phyloP scores from a whole-genome alignment of 225 moss, liverwort and hornwort species.

The Pseudoscleropodium purum region DNA sequence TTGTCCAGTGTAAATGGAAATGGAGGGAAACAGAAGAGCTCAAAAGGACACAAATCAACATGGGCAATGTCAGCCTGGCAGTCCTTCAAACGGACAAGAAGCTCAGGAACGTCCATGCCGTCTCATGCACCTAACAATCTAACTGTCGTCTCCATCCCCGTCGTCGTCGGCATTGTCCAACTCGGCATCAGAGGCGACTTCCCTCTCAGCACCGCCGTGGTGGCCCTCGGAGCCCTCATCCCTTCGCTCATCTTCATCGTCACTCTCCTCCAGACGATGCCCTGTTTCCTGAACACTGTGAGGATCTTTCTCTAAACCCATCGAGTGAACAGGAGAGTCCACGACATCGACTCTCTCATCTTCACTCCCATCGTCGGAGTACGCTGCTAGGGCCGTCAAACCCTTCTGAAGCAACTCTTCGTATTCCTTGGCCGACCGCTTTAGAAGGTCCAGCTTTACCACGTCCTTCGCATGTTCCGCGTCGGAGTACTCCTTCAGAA shows the following conservation, averaged over 20 bases:
- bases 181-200: conserved; percentile 35
- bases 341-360: conserved; percentile 33
- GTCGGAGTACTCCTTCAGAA: conserved; percentile 8
- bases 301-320: conserved; percentile 25
- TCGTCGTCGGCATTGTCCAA: conserved; percentile 41
- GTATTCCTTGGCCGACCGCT: conserved; percentile 17
- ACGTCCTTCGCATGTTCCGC: conserved; percentile 25
- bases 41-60: conserved; percentile 9
- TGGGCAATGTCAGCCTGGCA: not conserved
- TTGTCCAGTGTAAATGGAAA: conserved; percentile 5
- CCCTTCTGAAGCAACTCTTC: conserved; percentile 22
- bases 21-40: conserved; percentile 11
- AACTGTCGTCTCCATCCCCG: conserved; percentile 40
- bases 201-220: conserved; percentile 23
- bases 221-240: conserved; percentile 42
- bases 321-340: conserved; percentile 38
- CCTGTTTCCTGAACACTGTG: conserved; percentile 31
- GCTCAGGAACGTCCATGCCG: not conserved
- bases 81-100: not conserved
- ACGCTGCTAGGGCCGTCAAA: conserved; percentile 11
- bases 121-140: not conserved
- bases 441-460: conserved; percentile 20
- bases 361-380: conserved; percentile 30
- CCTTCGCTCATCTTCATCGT: conserved; percentile 36
- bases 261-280: conserved; percentile 26